These are phyloP conservation scores for Fusarium nematophilum DNA, from an alignment of 2,329 filamentous ascomycete genomes.

Conservation along the genomic window DNA sequence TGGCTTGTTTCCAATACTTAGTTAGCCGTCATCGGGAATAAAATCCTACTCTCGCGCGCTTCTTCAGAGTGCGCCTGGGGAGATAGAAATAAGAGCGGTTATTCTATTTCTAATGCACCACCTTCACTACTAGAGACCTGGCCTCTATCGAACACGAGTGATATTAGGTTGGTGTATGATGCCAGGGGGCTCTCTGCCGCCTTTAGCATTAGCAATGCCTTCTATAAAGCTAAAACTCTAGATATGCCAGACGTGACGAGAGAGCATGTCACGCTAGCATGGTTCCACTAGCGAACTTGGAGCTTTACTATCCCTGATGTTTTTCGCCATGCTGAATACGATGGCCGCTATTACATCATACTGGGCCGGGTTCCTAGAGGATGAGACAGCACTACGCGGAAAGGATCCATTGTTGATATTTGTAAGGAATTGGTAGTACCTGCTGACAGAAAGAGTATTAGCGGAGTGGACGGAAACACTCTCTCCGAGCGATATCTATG, in stretches of 20 bases:
- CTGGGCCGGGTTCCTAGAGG: constrained; percentile 37
- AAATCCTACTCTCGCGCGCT: constrained; percentile 10
- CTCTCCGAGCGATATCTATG: constrained; percentile 20
- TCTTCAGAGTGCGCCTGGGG: constrained; percentile 1
- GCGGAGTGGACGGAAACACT: constrained; percentile 30
- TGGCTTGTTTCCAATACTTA: no score
- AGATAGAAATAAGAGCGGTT: constrained; percentile 2
- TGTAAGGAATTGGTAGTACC: background rate
- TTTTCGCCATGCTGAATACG: constrained; percentile 35
- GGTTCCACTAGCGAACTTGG: constrained; percentile 9
- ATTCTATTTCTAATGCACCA: constrained; percentile 2
- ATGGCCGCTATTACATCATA: constrained; percentile 43
- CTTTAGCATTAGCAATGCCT: constrained; percentile 33
- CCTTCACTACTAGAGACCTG: background rate
- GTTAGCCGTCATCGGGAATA: constrained; percentile 11
- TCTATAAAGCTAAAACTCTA: constrained; percentile 29
- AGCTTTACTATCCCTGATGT: constrained; percentile 30
- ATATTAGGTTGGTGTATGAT: constrained; percentile 17
- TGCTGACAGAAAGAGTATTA: constrained; percentile 7
- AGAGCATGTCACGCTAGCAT: constrained; percentile 33
- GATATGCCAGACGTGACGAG: constrained; percentile 8
- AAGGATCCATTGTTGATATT: background rate
- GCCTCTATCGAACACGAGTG: background rate
- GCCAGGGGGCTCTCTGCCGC: constrained; percentile 19
- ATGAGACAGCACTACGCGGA: background rate